phyloP scores from a whole-genome alignment of 139 green algal genomes.

The Chlamydomonas asymmetrica region DNA sequence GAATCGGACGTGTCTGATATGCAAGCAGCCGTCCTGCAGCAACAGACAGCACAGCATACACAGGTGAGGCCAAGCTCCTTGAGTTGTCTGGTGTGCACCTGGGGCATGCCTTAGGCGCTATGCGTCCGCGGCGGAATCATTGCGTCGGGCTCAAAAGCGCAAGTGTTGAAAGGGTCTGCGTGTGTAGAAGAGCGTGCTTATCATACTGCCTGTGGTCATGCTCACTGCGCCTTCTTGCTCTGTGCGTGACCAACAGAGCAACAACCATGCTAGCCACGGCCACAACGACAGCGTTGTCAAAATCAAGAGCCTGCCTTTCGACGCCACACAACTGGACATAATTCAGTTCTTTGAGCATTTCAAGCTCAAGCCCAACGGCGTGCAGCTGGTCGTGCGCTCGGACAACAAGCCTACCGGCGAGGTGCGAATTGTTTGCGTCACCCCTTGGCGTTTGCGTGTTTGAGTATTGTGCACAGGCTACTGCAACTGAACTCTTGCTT shows the following conservation, averaged over 20 bases:
- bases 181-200: too few species aligned
- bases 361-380: constrained; percentile 63
- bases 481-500: too few species aligned
- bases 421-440: constrained; percentile 29
- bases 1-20: constrained; percentile 66
- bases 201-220: too few species aligned
- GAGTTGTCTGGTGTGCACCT: too few species aligned
- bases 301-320: constrained; percentile 71
- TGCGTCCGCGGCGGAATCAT: too few species aligned
- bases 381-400: constrained; percentile 65
- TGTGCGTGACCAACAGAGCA: too few species aligned
- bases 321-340: constrained; percentile 65
- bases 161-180: too few species aligned
- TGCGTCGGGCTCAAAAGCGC: too few species aligned
- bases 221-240: not conserved
- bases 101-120: too few species aligned
- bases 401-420: constrained; percentile 71
- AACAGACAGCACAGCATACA: constrained; percentile 31
- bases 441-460: not conserved
- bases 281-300: constrained; percentile 70
- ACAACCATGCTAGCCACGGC: constrained; percentile 25
- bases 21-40: constrained; percentile 42
- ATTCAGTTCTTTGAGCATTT: constrained; percentile 68
- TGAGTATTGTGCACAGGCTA: too few species aligned
- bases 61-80: constrained; percentile 22